Percentiles rank a stretch among this genome's conserved stretches.
These are phyloP conservation scores for Nymphaea colorata DNA, from an alignment of 164 flowering plant genomes.

Conservation along the genomic window DNA sequence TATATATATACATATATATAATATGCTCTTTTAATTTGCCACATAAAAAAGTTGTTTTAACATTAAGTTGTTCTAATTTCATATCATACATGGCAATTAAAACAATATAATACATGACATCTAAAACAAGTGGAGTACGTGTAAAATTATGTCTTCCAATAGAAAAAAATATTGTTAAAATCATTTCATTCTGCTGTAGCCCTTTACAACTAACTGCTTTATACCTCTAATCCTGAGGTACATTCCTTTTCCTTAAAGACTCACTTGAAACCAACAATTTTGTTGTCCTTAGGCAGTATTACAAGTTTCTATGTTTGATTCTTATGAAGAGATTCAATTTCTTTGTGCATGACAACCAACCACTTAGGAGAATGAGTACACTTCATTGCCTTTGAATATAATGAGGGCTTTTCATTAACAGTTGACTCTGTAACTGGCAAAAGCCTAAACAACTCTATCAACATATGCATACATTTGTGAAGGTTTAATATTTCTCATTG, in stretches of 20 bases:
- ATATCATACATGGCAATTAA: neutral
- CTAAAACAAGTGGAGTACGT: neutral
- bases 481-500: slow-evolving; percentile 1
- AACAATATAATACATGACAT: too few relatives aligned
- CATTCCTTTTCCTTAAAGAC: slow-evolving; percentile 8
- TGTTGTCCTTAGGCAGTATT: neutral
- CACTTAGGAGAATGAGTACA: neutral
- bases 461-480: slow-evolving; percentile 1
- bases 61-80: slow-evolving; percentile 4
- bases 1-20: too few relatives aligned
- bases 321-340: slow-evolving; percentile 5
- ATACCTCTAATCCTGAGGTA: neutral
- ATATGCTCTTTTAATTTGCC: slow-evolving; percentile 4
- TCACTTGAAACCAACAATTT: neutral
- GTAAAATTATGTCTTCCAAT: neutral
- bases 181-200: neutral
- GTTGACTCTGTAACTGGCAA: slow-evolving; percentile 1
- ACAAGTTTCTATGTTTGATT: slow-evolving; percentile 3
- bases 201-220: slow-evolving; percentile 3
- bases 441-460: slow-evolving; percentile 1
- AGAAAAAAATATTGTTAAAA: slow-evolving; percentile 2
- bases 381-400: slow-evolving; percentile 2
- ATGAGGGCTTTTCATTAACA: neutral
- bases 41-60: slow-evolving; percentile 3
- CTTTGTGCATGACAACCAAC: slow-evolving; percentile 3